These are phyloP conservation scores for Sphaceloma murrayae DNA, from an alignment of 2,329 filamentous ascomycete genomes.

Conservation along the genomic window DNA sequence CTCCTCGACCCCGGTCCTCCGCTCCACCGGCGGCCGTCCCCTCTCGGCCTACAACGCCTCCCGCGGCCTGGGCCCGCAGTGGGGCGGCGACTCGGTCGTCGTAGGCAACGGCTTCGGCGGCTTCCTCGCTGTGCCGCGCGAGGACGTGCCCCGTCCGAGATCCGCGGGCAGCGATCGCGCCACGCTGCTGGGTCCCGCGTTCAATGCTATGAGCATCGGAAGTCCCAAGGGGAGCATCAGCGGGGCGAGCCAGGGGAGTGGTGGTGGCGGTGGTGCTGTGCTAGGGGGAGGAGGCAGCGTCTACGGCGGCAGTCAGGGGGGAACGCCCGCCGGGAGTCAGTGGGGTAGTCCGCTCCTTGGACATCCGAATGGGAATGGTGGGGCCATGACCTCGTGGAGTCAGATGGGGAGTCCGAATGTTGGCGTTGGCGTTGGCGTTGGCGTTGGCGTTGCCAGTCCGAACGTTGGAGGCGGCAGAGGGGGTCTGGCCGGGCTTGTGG, in stretches of 20 bases:
- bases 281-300: constrained; percentile 7
- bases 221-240: constrained; percentile 9
- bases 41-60: constrained; percentile 38
- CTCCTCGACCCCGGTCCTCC: constrained; percentile 32
- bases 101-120: constrained; percentile 59
- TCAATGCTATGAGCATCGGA: constrained; percentile 8
- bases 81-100: constrained; percentile 51
- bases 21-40: constrained; percentile 34
- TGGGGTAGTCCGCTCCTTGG: constrained; percentile 1
- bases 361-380: constrained; percentile 1
- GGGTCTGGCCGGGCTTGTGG: constrained; percentile 9
- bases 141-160: constrained; percentile 33
- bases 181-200: constrained; percentile 2
- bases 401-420: constrained; percentile 9
- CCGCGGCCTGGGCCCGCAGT: constrained; percentile 44
- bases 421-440: neutral
- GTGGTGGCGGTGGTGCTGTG: neutral
- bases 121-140: constrained; percentile 53
- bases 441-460: neutral
- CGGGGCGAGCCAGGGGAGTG: neutral
- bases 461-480: neutral
- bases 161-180: constrained; percentile 19
- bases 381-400: neutral
- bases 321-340: neutral
- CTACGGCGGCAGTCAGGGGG: constrained; percentile 1